A percentile compares a stretch with the other conserved stretches of the same genome.
phyloP scores from a whole-genome alignment of 306 rosid species.

The Inga oerstediana region DNA sequence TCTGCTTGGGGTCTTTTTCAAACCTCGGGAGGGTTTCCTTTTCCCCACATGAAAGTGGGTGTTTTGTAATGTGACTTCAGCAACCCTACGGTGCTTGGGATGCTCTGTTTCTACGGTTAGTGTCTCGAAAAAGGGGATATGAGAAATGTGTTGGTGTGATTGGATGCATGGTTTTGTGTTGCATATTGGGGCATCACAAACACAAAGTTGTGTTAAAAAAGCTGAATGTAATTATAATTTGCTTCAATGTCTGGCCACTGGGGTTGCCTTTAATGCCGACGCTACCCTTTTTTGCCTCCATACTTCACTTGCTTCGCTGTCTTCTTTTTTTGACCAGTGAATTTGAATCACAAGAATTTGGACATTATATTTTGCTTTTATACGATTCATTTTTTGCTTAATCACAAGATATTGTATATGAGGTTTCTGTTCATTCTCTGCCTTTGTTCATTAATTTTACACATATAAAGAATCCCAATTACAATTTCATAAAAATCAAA shows the following conservation, averaged over 20 bases:
- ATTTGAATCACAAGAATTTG: conserved; percentile 16
- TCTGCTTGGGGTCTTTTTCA: neutral
- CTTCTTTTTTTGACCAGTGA: conserved; percentile 44
- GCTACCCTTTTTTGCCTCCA: conserved; percentile 46
- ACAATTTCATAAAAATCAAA: too few species aligned
- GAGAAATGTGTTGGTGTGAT: conserved; percentile 53
- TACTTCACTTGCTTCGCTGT: conserved; percentile 29
- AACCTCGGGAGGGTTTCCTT: neutral
- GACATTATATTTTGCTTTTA: conserved; percentile 27
- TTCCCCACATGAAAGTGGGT: conserved; percentile 25
- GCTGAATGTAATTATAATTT: conserved; percentile 54
- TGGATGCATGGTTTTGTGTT: conserved; percentile 55
- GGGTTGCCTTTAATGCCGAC: conserved; percentile 42
- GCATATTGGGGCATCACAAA: conserved; percentile 58
- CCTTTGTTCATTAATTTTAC: neutral
- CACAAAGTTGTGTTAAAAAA: conserved; percentile 47
- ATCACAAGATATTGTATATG: neutral
- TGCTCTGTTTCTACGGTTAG: conserved; percentile 38
- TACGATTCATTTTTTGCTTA: conserved; percentile 7
- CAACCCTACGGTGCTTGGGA: conserved; percentile 52
- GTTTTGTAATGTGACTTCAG: conserved; percentile 39
- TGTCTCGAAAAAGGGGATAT: conserved; percentile 43
- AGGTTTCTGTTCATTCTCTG: neutral
- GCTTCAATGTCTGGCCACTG: conserved; percentile 62
- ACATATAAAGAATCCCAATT: too few species aligned